Percentiles rank a stretch among this genome's conserved stretches.
Evolutionary conservation across 1,284 basidiomycete species (phyloP).

Genomic region (Exsudoporus floridanus): DNA sequence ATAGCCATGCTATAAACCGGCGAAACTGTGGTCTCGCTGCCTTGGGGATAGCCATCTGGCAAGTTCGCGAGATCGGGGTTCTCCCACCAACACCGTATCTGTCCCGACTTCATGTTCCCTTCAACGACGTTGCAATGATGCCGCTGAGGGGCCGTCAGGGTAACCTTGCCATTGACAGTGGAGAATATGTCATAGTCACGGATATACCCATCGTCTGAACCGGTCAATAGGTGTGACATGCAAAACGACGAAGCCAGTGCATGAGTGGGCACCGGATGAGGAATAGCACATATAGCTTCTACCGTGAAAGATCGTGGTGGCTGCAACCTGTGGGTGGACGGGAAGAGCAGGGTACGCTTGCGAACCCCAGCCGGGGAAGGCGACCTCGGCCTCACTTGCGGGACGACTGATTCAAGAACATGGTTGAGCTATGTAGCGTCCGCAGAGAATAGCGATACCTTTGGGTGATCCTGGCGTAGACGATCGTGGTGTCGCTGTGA

Average conservation of each 20-base stretch:
- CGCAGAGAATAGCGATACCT: slow-evolving; percentile 21
- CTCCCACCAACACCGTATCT: slow-evolving; percentile 90
- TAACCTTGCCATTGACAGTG: slow-evolving; percentile 83
- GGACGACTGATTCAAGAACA: slow-evolving; percentile 23
- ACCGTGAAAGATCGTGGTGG: slow-evolving; percentile 72
- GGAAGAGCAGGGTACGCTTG: slow-evolving; percentile 41
- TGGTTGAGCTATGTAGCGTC: slow-evolving; percentile 9
- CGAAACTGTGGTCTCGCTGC: slow-evolving; percentile 53
- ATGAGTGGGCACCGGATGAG: slow-evolving; percentile 86
- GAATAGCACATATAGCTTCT: slow-evolving; percentile 92
- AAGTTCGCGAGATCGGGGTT: slow-evolving; percentile 49
- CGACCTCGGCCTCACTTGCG: slow-evolving; percentile 48
- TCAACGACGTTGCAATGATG: slow-evolving; percentile 90
- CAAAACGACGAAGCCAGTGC: slow-evolving; percentile 84
- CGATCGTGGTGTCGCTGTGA: slow-evolving; percentile 27
- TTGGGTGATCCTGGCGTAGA: slow-evolving; percentile 29
- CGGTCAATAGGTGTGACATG: slow-evolving; percentile 86
- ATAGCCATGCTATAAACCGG: slow-evolving; percentile 87
- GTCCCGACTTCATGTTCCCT: slow-evolving; percentile 87
- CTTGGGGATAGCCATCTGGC: slow-evolving; percentile 32
- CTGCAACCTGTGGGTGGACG: slow-evolving; percentile 21
- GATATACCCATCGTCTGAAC: slow-evolving; percentile 92
- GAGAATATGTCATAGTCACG: slow-evolving; percentile 91
- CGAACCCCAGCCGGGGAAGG: slow-evolving; percentile 64
- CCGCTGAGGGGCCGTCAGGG: slow-evolving; percentile 87